Base-by-base conservation (phyloP, 2,329 filamentous ascomycete species). In the Aspergillus sergii region DNA sequence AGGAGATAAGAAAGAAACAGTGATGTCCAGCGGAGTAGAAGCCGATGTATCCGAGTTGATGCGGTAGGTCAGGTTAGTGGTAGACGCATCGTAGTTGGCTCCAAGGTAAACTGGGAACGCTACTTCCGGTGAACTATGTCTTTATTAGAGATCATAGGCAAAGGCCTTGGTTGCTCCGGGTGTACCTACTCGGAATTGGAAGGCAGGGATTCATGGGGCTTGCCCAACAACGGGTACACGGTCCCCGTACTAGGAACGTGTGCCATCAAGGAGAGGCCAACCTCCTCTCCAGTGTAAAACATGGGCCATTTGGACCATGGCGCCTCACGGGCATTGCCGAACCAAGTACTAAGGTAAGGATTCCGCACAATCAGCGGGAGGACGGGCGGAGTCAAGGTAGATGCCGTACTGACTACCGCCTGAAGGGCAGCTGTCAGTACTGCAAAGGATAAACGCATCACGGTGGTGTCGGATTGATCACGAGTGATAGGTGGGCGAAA, bases 221-320 rank as follows among this genome's bases (percentile, higher is more conserved):
- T 83, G 60, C 89, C 89, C 55, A 91, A 79, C 62, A 91, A 76
- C 36, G 89, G 88, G 73, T 88, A 91, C 5, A 89, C 85, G 32
- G 81, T 81, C 57, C 82, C 82, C n/a, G 85, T 82, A 39, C 85
- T 82, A 2, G 88, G 86, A 14, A 90, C 79, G 28, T 86, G 84
- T 45, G 87, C 88, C 64, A 91, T 81, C 57, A 91, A 78, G 8
- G 86, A 84, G 66, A 91, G 84, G 50, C 89, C 89, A 61, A 91
- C 77, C 80, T 89, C 84, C 71, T 88, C 83, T 39, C 91, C 91
- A 8, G 89, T 91, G 84, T 89, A 94, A 76, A 94, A 93, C 76
- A 94, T 94, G 28, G 93, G 93, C 93, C 93, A 96, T 78, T 87
- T 86, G 59, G 88, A 85, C 92, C 92, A 96, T 2, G 93, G 93